Percentiles rank a stretch among this genome's conserved stretches.
Conservation (phyloP, 331 rosid species). For the Ulmus americana region DNA sequence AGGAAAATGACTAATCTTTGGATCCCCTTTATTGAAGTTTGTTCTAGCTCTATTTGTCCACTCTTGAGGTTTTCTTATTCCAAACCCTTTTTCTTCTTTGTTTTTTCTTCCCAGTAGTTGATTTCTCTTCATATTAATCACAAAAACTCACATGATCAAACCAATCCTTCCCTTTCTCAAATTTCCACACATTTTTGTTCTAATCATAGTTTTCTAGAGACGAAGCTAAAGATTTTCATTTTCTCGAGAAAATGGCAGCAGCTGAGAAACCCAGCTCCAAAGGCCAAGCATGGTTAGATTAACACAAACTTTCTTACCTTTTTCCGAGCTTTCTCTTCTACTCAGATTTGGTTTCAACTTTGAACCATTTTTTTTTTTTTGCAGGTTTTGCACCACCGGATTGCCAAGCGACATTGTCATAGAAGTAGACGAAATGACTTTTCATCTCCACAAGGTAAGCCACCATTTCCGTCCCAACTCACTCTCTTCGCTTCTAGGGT, state of each 20-base stretch:
- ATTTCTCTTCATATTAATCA: constrained; percentile 12
- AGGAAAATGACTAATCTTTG: constrained; percentile 18
- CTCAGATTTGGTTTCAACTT: neutral
- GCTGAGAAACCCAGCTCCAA: constrained; percentile 54
- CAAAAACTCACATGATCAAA: constrained; percentile 4
- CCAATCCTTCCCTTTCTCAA: neutral
- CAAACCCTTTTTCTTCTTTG: constrained; percentile 27
- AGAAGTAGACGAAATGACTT: constrained; percentile 80
- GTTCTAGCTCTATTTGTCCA: constrained; percentile 67
- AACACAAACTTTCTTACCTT: neutral
- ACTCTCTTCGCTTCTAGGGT: too few relatives aligned
- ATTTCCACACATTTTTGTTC: neutral
- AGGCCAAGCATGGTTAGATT: constrained; percentile 90
- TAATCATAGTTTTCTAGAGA: constrained; percentile 5
- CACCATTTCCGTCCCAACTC: constrained; percentile 3
- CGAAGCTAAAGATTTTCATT: neutral
- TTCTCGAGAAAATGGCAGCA: constrained; percentile 44
- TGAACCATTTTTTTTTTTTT: neutral
- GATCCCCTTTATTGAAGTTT: constrained; percentile 49
- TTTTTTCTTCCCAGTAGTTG: constrained; percentile 16
- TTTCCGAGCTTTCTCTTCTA: neutral
- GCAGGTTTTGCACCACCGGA: constrained; percentile 93
- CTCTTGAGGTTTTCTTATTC: constrained; percentile 48
- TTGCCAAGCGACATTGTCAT: constrained; percentile 89
- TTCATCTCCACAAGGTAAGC: constrained; percentile 87